These are phyloP conservation scores for Angophora floribunda DNA, from an alignment of 345 rosid genomes.

Conservation along the genomic window DNA sequence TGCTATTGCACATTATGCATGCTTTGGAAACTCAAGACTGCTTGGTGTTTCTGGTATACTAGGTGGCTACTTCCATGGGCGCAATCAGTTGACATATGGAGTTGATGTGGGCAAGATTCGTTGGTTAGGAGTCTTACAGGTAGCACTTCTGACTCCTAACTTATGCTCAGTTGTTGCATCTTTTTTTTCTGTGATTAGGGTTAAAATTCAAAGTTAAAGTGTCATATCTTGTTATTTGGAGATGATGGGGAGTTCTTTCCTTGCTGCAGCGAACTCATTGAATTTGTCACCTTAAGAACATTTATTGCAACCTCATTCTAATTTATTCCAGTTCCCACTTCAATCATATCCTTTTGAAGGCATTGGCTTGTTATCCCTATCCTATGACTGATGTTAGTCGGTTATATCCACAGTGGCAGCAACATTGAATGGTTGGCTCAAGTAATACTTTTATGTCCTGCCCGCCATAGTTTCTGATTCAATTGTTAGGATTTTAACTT, in stretches of 20 bases:
- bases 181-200: background rate
- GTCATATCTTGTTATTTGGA: background rate
- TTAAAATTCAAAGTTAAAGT: background rate
- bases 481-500: background rate
- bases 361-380: background rate
- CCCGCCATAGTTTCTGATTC: background rate
- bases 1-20: background rate
- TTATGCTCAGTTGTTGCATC: background rate
- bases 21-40: background rate
- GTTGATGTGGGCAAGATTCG: conserved; percentile 42
- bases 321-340: background rate
- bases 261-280: background rate
- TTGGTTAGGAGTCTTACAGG: conserved; percentile 59
- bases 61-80: conserved; percentile 64
- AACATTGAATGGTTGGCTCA: background rate
- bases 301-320: background rate
- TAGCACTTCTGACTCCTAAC: background rate
- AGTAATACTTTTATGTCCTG: background rate
- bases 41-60: background rate
- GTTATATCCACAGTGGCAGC: background rate
- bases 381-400: background rate
- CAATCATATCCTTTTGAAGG: background rate
- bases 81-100: conserved; percentile 35
- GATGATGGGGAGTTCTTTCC: background rate
- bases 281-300: background rate